Evolutionary conservation across 2,329 filamentous ascomycete species (phyloP).

Genomic region (Fusarium succisae): DNA sequence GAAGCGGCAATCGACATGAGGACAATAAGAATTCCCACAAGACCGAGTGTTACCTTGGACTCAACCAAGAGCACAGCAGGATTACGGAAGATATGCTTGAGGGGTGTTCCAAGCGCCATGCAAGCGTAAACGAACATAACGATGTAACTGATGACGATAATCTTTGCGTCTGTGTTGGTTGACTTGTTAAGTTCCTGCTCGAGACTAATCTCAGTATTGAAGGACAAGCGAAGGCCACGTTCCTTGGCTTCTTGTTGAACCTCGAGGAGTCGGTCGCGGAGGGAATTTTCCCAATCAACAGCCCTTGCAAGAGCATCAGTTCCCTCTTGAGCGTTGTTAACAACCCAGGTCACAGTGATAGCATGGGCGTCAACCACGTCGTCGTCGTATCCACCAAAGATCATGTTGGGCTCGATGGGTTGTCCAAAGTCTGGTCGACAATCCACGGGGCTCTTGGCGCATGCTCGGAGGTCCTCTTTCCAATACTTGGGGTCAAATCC

Average conservation of each 20-base stretch:
- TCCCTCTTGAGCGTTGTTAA: conserved; percentile 84
- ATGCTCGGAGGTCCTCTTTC: conserved; percentile 76
- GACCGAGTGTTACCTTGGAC: conserved; percentile 95
- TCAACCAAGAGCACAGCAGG: conserved; percentile 88
- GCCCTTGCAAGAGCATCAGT: conserved; percentile 75
- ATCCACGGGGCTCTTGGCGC: conserved; percentile 80
- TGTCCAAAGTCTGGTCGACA: conserved; percentile 92
- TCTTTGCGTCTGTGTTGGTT: conserved; percentile 97
- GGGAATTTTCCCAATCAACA: conserved; percentile 87
- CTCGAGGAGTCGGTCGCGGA: conserved; percentile 78
- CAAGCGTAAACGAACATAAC: conserved; percentile 99
- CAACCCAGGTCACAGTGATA: conserved; percentile 92
- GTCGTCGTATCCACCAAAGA: conserved; percentile 81
- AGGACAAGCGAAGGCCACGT: conserved; percentile 86
- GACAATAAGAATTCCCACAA: conserved; percentile 93
- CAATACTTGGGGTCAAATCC: conserved; percentile 62
- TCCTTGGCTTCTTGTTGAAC: conserved; percentile 81
- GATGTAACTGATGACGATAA: conserved; percentile 94
- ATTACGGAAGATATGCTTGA: conserved; percentile 81
- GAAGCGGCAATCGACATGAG: conserved; percentile 97
- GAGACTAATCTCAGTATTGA: conserved; percentile 93
- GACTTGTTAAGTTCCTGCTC: conserved; percentile 98
- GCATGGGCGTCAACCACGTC: conserved; percentile 79
- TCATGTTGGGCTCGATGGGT: conserved; percentile 84
- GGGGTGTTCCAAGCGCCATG: conserved; percentile 86